Evolutionary conservation across 768 basidiomycete species (phyloP), one percentile per base, ranked within the genome.

Genomic region (Agrocybe praecox): DNA sequence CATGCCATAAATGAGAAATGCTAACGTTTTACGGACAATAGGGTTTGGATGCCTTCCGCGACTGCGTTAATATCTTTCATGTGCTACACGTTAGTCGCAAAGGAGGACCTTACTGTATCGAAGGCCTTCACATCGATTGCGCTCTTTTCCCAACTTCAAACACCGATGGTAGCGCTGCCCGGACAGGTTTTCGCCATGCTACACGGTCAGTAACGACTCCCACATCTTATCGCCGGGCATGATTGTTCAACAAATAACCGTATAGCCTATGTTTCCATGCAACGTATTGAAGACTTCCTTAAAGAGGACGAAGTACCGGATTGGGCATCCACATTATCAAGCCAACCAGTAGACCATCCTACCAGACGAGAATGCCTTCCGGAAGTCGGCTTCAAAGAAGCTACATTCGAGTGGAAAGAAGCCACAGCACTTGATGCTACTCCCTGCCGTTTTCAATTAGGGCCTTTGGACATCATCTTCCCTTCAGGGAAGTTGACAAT

Each of bases 71-170:
- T 74, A 4, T 79, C 86, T 2, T 90, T 89, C 67, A 71, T 86
- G 42, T 86, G 80, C 62, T 90, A 86, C 61, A 89, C 90, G 8
- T 70, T 88, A 19, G 74, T 91, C 43, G 88, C 85, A 6, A 78
- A 80, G 15, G 68, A 89, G 58, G 79, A 76, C 21, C 70, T 94
- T 18, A 92, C 90, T 0, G 88, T 93, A 3, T 86, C 89, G 0
- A 87, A 87, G 58, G 92, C 91, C 0, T 94, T 94, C 72, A 91
- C 91, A 0, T 81, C 91, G 0, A 80, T 94, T 19, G 86, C 90
- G 1, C 74, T 93, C 18, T 93, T 95, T 72, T 77, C 83, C 1
- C 83, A 89, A 67, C 73, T 93, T 3, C 86, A 89, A 61, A 79
- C 76, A 24, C 84, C 88, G 2, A 86, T 90, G 85, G 81, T 83